Evolutionary conservation across 257 asterid species (phyloP).

Genomic region (Eucommia ulmoides): DNA sequence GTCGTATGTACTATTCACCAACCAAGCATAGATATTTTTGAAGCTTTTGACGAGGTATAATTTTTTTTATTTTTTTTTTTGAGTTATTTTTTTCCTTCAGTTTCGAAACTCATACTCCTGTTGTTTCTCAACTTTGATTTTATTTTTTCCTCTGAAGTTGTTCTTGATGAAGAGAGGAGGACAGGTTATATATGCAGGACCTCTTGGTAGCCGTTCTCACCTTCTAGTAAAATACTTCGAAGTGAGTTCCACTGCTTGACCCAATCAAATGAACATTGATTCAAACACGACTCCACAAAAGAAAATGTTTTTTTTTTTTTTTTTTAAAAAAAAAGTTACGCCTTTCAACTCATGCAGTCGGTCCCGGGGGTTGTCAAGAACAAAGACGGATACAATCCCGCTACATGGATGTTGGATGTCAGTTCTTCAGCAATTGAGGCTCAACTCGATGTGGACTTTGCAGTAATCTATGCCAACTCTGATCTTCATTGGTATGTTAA

Average conservation of each 20-base stretch:
- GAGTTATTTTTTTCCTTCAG: not conserved
- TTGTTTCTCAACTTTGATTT: not conserved
- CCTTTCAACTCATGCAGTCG: too few relatives aligned
- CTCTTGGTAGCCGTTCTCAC: slow-evolving; percentile 72
- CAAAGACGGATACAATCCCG: too few relatives aligned
- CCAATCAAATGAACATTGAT: too few relatives aligned
- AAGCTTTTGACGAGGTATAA: slow-evolving; percentile 91
- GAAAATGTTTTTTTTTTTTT: too few relatives aligned
- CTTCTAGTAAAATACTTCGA: slow-evolving; percentile 51
- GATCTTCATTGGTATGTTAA: too few relatives aligned
- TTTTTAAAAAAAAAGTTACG: too few relatives aligned
- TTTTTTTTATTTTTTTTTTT: not conserved
- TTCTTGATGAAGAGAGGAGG: slow-evolving; percentile 92
- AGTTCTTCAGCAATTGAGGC: too few relatives aligned
- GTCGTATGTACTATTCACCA: slow-evolving; percentile 91
- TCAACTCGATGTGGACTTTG: too few relatives aligned
- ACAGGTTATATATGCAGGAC: slow-evolving; percentile 57
- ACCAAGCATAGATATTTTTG: slow-evolving; percentile 80
- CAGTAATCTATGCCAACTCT: too few relatives aligned
- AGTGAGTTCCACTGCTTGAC: slow-evolving; percentile 35
- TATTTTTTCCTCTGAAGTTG: slow-evolving; percentile 25
- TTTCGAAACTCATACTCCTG: not conserved
- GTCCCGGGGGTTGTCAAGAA: too few relatives aligned
- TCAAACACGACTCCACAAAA: too few relatives aligned
- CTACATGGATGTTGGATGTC: too few relatives aligned